phyloP scores from a whole-genome alignment of 2,329 filamentous ascomycete genomes.

The Raffaelea albimanens region DNA sequence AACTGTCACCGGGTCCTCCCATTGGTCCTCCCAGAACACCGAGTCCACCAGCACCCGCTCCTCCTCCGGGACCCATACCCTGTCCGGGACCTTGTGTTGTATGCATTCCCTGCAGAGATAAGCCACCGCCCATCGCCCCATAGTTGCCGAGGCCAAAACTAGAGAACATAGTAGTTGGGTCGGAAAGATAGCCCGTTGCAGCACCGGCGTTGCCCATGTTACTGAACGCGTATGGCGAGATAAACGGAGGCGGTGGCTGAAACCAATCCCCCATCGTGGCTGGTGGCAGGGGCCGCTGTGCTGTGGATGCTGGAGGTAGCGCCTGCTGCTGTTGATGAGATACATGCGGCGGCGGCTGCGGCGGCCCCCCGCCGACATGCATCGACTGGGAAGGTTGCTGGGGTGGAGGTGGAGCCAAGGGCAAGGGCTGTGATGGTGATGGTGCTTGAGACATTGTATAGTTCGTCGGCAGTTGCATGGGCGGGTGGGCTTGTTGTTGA shows the following conservation, averaged over 20 bases:
- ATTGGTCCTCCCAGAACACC: conserved; percentile 2
- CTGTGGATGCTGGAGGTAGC: neutral
- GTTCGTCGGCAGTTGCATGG: neutral
- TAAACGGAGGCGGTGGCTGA: conserved; percentile 40
- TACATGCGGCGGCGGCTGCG: conserved; percentile 17
- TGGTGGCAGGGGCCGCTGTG: conserved; percentile 20
- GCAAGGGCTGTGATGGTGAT: neutral
- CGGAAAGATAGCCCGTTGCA: conserved; percentile 15
- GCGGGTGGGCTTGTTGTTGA: neutral
- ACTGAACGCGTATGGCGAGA: conserved; percentile 40
- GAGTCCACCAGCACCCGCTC: conserved; percentile 14
- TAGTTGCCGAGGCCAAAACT: conserved; percentile 14
- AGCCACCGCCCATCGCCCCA: conserved; percentile 5
- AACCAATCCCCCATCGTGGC: conserved; percentile 40
- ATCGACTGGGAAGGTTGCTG: neutral
- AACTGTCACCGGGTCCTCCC: conserved; percentile 11
- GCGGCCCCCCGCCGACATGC: neutral
- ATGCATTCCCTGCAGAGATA: conserved; percentile 3
- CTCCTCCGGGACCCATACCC: neutral
- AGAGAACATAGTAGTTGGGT: conserved; percentile 14
- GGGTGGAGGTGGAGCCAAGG: no score
- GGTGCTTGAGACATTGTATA: neutral
- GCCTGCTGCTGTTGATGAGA: conserved; percentile 29
- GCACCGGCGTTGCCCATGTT: conserved; percentile 24
- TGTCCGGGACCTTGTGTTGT: conserved; percentile 4